Evolutionary conservation across 352 stramenopile genomes (phyloP).

Genomic region (Pythium utonaiense): DNA sequence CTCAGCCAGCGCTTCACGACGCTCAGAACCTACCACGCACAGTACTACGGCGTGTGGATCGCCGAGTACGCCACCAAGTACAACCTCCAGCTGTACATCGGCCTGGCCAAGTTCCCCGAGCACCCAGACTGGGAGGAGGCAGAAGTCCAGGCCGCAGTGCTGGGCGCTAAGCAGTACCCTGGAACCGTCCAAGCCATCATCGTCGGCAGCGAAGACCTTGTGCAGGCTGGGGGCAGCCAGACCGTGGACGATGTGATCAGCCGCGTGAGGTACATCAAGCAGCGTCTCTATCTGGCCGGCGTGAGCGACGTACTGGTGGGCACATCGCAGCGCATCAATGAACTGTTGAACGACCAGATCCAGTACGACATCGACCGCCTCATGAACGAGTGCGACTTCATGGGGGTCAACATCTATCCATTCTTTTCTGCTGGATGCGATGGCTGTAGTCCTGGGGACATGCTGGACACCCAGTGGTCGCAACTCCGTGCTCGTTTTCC

Average conservation of each 20-base stretch:
- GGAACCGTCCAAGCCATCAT: slow-evolving; percentile 29
- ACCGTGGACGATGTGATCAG: slow-evolving; percentile 18
- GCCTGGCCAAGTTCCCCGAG: slow-evolving; percentile 25
- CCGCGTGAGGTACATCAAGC: slow-evolving; percentile 16
- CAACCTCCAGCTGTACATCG: slow-evolving; percentile 30
- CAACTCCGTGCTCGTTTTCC: slow-evolving; percentile 17
- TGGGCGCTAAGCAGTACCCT: slow-evolving; percentile 22
- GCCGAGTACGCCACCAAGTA: slow-evolving; percentile 25
- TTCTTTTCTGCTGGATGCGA: slow-evolving; percentile 30
- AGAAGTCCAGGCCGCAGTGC: slow-evolving; percentile 27
- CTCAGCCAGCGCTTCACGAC: slow-evolving; percentile 22
- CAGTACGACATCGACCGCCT: slow-evolving; percentile 9
- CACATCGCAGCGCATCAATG: slow-evolving; percentile 34
- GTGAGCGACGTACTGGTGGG: slow-evolving; percentile 21
- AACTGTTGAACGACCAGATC: slow-evolving; percentile 16
- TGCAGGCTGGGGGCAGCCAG: slow-evolving; percentile 6
- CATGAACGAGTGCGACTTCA: slow-evolving; percentile 24
- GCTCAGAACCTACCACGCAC: slow-evolving; percentile 38
- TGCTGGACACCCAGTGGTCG: slow-evolving; percentile 25
- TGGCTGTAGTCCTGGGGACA: background rate
- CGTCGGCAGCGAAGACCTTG: slow-evolving; percentile 35
- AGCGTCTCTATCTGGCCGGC: slow-evolving; percentile 1
- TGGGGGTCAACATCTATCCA: slow-evolving; percentile 41
- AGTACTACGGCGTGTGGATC: slow-evolving; percentile 27
- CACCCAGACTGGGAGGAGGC: slow-evolving; percentile 25